Base-by-base conservation (phyloP, 2,329 filamentous ascomycete genomes). In the Penicillium sp. region DNA sequence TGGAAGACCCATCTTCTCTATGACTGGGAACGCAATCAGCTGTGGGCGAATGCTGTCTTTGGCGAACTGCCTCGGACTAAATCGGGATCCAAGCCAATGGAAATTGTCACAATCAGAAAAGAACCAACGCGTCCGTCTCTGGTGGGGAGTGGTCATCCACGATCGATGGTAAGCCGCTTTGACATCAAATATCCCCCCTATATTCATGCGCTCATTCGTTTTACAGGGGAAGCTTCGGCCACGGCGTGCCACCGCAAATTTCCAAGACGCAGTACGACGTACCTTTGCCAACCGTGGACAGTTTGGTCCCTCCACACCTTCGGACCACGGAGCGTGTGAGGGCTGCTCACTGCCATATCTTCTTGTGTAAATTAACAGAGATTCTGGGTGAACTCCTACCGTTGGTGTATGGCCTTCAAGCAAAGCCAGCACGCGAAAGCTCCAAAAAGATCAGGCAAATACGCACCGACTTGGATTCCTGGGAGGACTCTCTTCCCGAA, bases 1-100 rank as follows among this genome's bases (percentile, higher is more conserved):
- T 1, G 82, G 81, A 1, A 71, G 81, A 3, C 81, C 82, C 1
- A 78, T 78, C 5, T 81, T 79, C 5, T 79, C 78, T 1, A 76
- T 83, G 58, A 77, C 80, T 5, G 79, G 80, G 0, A 81, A 81
- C 56, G 74, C 77, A 6, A 73, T 77, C 28, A 76, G 76, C 11
- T 76, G 75, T 49, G 77, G 76, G 0, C 74, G 76, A 4, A 76
- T 74, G 18, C 70, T 79, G 9, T 76, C 76, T 4, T 66, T 81
- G 24, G 75, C 78, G 7, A 76, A 80, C 50, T 78, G 76, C 13
- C 73, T 80, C 47, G 78, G 78, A 1, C 63, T 81, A 34, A 79
- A 81, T 51, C 71, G 78, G 27, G 75, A 81, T 54, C 76, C 77
- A 9, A 73, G 71, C 4, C 69, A 71, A 47, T 81, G 77, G 77